Percentiles rank a stretch among this genome's conserved stretches.
Evolutionary conservation across 2,329 filamentous ascomycete species (phyloP).

Genomic region (Ceratocystiopsis sp.): DNA sequence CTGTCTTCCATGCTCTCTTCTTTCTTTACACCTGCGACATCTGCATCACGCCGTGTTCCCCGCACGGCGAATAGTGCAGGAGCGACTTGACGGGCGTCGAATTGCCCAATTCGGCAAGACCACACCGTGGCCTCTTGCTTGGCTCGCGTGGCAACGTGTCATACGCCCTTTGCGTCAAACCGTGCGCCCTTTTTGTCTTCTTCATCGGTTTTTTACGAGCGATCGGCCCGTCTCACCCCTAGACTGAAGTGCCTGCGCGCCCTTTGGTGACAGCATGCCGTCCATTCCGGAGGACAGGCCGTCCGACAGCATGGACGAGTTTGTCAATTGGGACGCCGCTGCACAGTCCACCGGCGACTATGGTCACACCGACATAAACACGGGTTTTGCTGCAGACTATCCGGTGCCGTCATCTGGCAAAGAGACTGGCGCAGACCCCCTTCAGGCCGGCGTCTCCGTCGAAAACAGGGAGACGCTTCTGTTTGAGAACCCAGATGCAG

Average conservation of each 20-base stretch:
- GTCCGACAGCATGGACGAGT: conserved; percentile 32
- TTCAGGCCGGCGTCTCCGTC: too few species aligned
- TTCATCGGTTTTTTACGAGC: neutral
- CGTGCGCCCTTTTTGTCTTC: neutral
- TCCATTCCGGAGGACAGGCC: conserved; percentile 16
- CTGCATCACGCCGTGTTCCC: too few species aligned
- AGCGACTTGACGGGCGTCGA: too few species aligned
- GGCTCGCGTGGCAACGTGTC: too few species aligned
- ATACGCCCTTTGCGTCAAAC: neutral
- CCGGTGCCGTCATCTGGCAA: neutral
- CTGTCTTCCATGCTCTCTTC: neutral
- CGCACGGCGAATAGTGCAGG: too few species aligned
- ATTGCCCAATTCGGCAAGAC: too few species aligned
- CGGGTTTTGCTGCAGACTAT: neutral
- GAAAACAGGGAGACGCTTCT: conserved; percentile 22
- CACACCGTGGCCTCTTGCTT: too few species aligned
- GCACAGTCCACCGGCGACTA: conserved; percentile 6
- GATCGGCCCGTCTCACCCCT: neutral
- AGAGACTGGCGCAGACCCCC: conserved; percentile 7
- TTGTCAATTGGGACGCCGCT: conserved; percentile 40
- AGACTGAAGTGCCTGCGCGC: neutral
- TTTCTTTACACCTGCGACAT: too few species aligned
- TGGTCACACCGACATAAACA: conserved; percentile 13
- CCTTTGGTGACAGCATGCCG: conserved; percentile 5
- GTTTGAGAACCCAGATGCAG: conserved; percentile 37